Evolutionary conservation across 179 eudicot genomes (phyloP).

Genomic region (Vitellaria paradoxa): DNA sequence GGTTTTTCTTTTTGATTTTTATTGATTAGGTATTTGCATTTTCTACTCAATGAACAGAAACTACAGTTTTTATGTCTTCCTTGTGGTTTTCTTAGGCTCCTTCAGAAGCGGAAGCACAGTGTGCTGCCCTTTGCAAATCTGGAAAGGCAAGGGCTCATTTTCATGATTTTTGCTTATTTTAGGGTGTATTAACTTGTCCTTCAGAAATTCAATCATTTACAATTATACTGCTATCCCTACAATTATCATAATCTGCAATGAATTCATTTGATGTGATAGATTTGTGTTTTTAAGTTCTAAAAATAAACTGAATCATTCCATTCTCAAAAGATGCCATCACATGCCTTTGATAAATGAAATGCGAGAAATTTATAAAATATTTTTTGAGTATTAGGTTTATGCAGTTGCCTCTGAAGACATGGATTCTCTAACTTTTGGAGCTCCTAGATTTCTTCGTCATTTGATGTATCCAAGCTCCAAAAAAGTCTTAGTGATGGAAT

Average conservation of each 20-base stretch:
- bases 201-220: not conserved
- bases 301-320: not conserved
- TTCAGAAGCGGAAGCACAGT: conserved; percentile 97
- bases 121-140: conserved; percentile 94
- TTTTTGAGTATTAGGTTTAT: conserved; percentile 54
- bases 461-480: conserved; percentile 97
- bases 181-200: not conserved
- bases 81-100: conserved; percentile 64
- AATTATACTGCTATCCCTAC: not conserved
- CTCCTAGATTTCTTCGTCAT: conserved; percentile 93
- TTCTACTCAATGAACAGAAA: not conserved
- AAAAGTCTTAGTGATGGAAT: conserved; percentile 97
- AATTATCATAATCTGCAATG: too few relatives aligned
- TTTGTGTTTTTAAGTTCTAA: not conserved
- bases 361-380: not conserved
- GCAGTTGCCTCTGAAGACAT: conserved; percentile 99
- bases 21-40: not conserved
- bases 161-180: not conserved
- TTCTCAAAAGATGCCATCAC: not conserved
- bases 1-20: not conserved
- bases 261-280: not conserved
- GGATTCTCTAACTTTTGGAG: conserved; percentile 98
- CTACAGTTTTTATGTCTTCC: not conserved
- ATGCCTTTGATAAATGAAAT: not conserved
- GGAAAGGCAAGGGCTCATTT: conserved; percentile 57